phyloP scores from a whole-genome alignment of 2,329 filamentous ascomycete species.

The Calonectria hongkongensis region DNA sequence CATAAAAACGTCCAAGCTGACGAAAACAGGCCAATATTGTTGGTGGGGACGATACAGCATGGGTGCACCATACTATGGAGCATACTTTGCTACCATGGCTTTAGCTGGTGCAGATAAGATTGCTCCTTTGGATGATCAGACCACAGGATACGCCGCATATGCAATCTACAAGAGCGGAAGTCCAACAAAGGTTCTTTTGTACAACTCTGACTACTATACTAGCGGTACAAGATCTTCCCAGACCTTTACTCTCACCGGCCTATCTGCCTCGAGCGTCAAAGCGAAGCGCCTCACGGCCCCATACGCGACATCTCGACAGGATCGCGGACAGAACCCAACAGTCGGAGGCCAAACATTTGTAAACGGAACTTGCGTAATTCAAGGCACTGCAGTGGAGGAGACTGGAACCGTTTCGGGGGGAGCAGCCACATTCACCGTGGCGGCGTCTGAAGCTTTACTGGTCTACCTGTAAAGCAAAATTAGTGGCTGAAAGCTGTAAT shows the following conservation, averaged over 20 bases:
- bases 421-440: slow-evolving; percentile 36
- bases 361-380: slow-evolving; percentile 43
- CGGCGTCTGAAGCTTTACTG: slow-evolving; percentile 39
- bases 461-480: slow-evolving; percentile 22
- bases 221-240: slow-evolving; percentile 57
- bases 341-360: slow-evolving; percentile 45
- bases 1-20: background rate
- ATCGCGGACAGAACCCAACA: slow-evolving; percentile 44
- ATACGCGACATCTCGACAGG: slow-evolving; percentile 43
- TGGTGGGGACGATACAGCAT: slow-evolving; percentile 69
- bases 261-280: slow-evolving; percentile 59
- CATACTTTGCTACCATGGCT: slow-evolving; percentile 67
- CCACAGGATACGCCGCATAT: slow-evolving; percentile 66
- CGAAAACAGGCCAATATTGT: slow-evolving; percentile 63
- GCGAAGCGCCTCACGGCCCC: slow-evolving; percentile 61
- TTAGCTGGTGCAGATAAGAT: slow-evolving; percentile 66
- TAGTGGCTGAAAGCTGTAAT: background rate
- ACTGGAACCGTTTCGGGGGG: slow-evolving; percentile 30
- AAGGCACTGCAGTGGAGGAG: slow-evolving; percentile 37
- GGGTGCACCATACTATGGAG: slow-evolving; percentile 72
- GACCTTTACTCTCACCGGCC: slow-evolving; percentile 64
- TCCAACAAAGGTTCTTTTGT: slow-evolving; percentile 64
- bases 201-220: slow-evolving; percentile 67
- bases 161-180: slow-evolving; percentile 63
- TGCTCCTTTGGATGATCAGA: slow-evolving; percentile 66